Evolutionary conservation across 306 rosid genomes (phyloP).

Genomic region (Corylus americana): DNA sequence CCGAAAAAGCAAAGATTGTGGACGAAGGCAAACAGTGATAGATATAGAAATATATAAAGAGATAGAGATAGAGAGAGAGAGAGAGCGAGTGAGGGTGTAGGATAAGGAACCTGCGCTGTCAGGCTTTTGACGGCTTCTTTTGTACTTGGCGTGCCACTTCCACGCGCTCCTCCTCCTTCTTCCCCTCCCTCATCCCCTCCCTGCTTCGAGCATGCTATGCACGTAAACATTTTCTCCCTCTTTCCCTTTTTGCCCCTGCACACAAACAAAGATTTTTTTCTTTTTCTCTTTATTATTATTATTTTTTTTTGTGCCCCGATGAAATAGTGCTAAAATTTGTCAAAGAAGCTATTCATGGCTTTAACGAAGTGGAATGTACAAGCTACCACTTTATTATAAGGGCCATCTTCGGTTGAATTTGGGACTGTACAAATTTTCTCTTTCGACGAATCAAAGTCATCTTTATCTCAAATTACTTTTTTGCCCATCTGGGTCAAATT

Average conservation of each 20-base stretch:
- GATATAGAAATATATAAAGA: neutral
- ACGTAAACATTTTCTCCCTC: slow-evolving; percentile 69
- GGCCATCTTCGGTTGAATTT: neutral
- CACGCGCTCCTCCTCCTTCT: slow-evolving; percentile 62
- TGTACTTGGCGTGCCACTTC: slow-evolving; percentile 88
- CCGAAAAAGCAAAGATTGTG: slow-evolving; percentile 49
- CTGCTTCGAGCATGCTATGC: slow-evolving; percentile 88
- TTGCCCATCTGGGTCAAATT: neutral
- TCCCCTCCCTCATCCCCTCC: slow-evolving; percentile 51
- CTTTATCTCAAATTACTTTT: slow-evolving; percentile 15
- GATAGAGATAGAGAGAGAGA: neutral
- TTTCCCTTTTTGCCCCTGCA: slow-evolving; percentile 32
- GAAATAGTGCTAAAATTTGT: neutral
- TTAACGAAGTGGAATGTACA: neutral
- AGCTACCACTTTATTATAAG: neutral
- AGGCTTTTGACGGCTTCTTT: slow-evolving; percentile 97
- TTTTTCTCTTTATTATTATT: no score
- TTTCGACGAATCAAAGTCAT: slow-evolving; percentile 3
- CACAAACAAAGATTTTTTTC: neutral
- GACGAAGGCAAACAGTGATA: slow-evolving; percentile 26
- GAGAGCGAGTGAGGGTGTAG: slow-evolving; percentile 4
- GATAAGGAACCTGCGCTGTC: slow-evolving; percentile 75
- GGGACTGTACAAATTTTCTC: neutral
- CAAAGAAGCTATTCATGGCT: neutral
- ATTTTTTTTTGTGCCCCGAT: neutral